These are phyloP conservation scores for Podospora australis DNA, from an alignment of 495 filamentous ascomycete genomes.

Conservation along the genomic window DNA sequence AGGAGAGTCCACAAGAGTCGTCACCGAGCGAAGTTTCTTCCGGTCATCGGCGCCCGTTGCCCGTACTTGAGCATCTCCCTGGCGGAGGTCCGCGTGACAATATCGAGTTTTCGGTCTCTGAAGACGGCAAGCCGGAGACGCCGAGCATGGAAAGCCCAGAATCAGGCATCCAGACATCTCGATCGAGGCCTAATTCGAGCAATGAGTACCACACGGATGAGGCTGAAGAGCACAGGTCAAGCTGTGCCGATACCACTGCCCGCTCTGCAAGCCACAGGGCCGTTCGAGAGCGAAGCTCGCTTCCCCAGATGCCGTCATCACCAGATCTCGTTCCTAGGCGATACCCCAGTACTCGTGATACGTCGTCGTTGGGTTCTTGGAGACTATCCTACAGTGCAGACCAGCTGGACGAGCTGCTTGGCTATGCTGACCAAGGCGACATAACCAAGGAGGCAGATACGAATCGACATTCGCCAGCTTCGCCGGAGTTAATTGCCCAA, in stretches of 20 bases:
- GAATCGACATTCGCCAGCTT: not conserved
- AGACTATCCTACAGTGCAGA: slow-evolving; percentile 32
- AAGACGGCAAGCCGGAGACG: slow-evolving; percentile 6
- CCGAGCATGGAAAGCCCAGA: not conserved
- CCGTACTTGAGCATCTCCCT: slow-evolving; percentile 19
- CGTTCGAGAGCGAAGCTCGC: slow-evolving; percentile 14
- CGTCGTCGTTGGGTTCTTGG: slow-evolving; percentile 34
- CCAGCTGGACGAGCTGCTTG: slow-evolving; percentile 24
- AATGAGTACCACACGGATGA: slow-evolving; percentile 8
- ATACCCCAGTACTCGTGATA: slow-evolving; percentile 20
- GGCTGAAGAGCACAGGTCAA: slow-evolving; percentile 17
- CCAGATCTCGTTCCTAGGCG: slow-evolving; percentile 26
- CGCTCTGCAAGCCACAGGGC: slow-evolving; percentile 2
- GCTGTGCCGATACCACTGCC: slow-evolving; percentile 15
- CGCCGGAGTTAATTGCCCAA: slow-evolving; percentile 1
- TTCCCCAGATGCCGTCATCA: slow-evolving; percentile 24
- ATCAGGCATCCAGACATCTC: not conserved
- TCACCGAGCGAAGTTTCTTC: slow-evolving; percentile 8
- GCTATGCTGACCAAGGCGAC: slow-evolving; percentile 5
- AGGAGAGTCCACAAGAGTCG: slow-evolving; percentile 23
- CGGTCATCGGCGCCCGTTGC: slow-evolving; percentile 8
- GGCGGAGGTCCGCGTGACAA: slow-evolving; percentile 36
- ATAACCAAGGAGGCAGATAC: slow-evolving; percentile 7
- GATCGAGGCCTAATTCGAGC: no score
- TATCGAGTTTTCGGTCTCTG: slow-evolving; percentile 32